Evolutionary conservation across 1,284 basidiomycete species (phyloP).

Genomic region (Trichosporon asahii): DNA sequence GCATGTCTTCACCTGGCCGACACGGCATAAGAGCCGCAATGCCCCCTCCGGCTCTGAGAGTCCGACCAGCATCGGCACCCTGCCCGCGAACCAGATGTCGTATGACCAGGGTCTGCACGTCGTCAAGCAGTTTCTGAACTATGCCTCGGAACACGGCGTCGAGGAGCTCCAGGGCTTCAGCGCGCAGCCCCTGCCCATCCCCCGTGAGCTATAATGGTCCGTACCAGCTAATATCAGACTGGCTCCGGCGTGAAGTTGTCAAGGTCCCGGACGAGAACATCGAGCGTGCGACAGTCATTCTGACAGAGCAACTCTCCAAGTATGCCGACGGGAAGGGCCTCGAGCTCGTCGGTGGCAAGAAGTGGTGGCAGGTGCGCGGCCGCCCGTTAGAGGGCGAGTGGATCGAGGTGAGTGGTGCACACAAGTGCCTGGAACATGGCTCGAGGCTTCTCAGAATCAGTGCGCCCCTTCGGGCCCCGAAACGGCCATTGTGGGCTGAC

Average conservation of each 20-base stretch:
- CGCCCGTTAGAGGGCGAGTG: conserved; percentile 77
- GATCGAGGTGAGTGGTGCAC: conserved; percentile 58
- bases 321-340: conserved; percentile 41
- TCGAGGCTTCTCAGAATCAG: neutral
- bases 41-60: neutral
- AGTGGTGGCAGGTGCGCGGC: conserved; percentile 91
- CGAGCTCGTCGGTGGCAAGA: conserved; percentile 68
- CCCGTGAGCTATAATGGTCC: conserved; percentile 29
- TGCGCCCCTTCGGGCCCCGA: neutral
- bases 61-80: conserved; percentile 13
- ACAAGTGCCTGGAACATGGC: too few species aligned
- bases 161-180: conserved; percentile 53
- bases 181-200: conserved; percentile 46
- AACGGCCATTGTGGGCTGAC: neutral
- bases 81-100: conserved; percentile 43
- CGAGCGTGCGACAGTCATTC: conserved; percentile 41
- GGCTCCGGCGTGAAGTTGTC: conserved; percentile 47
- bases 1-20: conserved; percentile 34
- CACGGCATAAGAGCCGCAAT: conserved; percentile 19
- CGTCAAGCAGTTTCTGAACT: conserved; percentile 44
- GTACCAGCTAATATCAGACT: conserved; percentile 27
- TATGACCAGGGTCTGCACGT: conserved; percentile 49
- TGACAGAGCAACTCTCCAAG: conserved; percentile 43
- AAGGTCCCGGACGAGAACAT: conserved; percentile 46
- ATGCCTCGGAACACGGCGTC: conserved; percentile 45